Evolutionary conservation across 140 eudicot species (phyloP).

Genomic region (Bidens hawaiensis): DNA sequence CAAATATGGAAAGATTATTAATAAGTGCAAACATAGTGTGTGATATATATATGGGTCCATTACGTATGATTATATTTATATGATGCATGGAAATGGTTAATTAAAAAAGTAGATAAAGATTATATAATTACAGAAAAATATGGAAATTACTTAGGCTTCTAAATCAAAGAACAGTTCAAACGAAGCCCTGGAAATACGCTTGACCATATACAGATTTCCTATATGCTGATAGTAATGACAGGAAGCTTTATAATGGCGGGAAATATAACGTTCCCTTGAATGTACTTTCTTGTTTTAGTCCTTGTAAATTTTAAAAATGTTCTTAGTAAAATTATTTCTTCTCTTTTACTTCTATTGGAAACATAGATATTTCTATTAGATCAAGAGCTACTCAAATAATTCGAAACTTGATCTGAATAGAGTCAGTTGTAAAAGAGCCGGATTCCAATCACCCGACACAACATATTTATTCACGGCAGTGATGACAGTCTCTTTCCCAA

Average conservation of each 20-base stretch:
- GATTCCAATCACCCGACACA: no score
- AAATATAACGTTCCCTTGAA: background rate
- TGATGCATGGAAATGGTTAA: background rate
- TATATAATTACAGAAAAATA: background rate
- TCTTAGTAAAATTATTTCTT: no score
- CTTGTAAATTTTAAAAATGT: background rate
- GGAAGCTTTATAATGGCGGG: conserved; percentile 24
- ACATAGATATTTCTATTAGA: background rate
- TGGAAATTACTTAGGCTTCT: background rate
- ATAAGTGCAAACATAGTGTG: background rate
- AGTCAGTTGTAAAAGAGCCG: no score
- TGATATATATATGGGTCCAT: conserved; percentile 18
- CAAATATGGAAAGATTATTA: conserved; percentile 27
- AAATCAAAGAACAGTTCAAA: conserved; percentile 16
- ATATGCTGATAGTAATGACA: conserved; percentile 4
- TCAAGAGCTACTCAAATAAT: no score
- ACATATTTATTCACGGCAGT: no score
- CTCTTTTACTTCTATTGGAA: background rate
- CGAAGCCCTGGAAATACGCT: conserved; percentile 24
- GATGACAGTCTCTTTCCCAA: no score
- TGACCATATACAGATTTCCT: background rate
- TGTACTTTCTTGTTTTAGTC: background rate
- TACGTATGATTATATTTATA: conserved; percentile 3
- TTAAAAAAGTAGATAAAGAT: background rate
- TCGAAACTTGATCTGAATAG: no score